Percentiles rank a stretch among this genome's conserved stretches.
Evolutionary conservation across 441 rosid genomes (phyloP).

Genomic region (Erysimum cheiri): DNA sequence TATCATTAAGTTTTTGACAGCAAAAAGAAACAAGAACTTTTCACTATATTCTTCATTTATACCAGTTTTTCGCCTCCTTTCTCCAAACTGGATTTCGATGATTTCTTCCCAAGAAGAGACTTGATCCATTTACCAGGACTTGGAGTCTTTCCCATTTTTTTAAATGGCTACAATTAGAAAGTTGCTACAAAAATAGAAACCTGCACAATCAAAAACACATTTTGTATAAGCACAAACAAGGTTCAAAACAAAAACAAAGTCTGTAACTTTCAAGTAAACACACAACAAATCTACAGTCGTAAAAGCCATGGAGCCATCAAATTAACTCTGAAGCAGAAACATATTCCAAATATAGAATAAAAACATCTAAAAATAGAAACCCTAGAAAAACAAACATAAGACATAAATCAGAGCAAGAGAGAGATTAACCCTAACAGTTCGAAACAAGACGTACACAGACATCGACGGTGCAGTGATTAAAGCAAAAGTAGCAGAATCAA

Average conservation of each 20-base stretch:
- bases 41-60: conserved; percentile 44
- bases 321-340: not conserved
- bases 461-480: conserved; percentile 12
- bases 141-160: conserved; percentile 68
- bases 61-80: conserved; percentile 58
- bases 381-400: conserved; percentile 32
- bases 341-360: conserved; percentile 4
- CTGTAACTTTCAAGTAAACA: conserved; percentile 4
- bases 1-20: not conserved
- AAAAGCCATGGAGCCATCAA: not conserved
- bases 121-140: conserved; percentile 83
- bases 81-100: conserved; percentile 70
- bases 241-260: not conserved
- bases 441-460: conserved; percentile 10
- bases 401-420: conserved; percentile 10
- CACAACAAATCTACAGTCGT: conserved; percentile 6
- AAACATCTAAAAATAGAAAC: conserved; percentile 16
- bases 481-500: conserved; percentile 23
- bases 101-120: conserved; percentile 74
- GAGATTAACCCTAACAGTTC: conserved; percentile 20
- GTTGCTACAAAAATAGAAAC: conserved; percentile 31
- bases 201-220: conserved; percentile 37
- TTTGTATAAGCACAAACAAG: not conserved
- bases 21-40: not conserved
- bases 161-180: conserved; percentile 16